A percentile compares a stretch with the other conserved stretches of the same genome.
phyloP scores from a whole-genome alignment of 192 early-diverging fungal species.

The Helicostylum pulchrum region DNA sequence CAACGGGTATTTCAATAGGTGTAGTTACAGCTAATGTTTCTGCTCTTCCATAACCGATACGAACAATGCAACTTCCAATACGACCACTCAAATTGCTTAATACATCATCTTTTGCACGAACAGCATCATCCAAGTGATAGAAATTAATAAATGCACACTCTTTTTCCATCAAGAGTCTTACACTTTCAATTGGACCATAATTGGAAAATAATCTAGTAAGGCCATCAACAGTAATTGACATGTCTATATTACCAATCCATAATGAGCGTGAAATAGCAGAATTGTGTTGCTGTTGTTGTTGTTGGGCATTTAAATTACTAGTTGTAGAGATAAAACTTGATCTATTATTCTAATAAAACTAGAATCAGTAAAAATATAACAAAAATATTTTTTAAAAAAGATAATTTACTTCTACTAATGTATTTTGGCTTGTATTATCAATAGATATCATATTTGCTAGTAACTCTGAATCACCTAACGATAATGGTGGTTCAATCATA shows the following conservation, averaged over 20 bases:
- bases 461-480: slow-evolving; percentile 23
- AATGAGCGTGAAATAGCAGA: slow-evolving; percentile 80
- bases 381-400: background rate
- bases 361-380: background rate
- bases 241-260: slow-evolving; percentile 92
- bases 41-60: slow-evolving; percentile 81
- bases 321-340: background rate
- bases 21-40: slow-evolving; percentile 33
- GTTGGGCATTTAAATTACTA: background rate
- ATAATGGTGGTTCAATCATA: background rate
- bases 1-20: slow-evolving; percentile 20
- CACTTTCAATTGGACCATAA: slow-evolving; percentile 89
- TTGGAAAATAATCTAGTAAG: slow-evolving; percentile 76
- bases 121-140: slow-evolving; percentile 78
- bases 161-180: slow-evolving; percentile 87
- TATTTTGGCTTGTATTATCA: background rate
- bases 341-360: background rate
- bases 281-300: too few relatives aligned
- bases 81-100: slow-evolving; percentile 63
- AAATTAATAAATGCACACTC: slow-evolving; percentile 97
- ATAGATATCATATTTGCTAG: slow-evolving; percentile 17
- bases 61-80: slow-evolving; percentile 75
- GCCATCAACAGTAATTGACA: slow-evolving; percentile 70
- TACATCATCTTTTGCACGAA: slow-evolving; percentile 83
- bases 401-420: background rate